Base-by-base conservation (phyloP, 352 stramenopile species). In the Pythium guiyangense region DNA sequence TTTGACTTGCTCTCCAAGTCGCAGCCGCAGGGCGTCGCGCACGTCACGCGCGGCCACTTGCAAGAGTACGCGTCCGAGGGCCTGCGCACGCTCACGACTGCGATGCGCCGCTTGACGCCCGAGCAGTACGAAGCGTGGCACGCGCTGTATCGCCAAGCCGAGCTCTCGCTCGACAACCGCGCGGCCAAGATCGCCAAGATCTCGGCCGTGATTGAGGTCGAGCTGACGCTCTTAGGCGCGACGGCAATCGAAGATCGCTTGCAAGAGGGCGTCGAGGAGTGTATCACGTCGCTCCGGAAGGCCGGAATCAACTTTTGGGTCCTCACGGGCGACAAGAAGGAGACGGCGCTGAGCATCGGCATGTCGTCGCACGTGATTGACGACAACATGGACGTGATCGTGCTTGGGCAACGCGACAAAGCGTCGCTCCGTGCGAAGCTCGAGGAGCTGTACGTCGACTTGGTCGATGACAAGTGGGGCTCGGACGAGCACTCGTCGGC, bases 161-260 rank as follows among this genome's bases (percentile, higher is more conserved):
- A 96, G 90, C 35, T 77, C 83, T 27, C 86, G 89, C 46, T 62
- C 73, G 2, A 63, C 72, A 2, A 94, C 93, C 57, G 56, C 58
- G 31, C 31, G 8, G 83, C 93, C 60, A 89, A 93, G 12, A 92
- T 92, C 48, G 84, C 92, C 35, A 53, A 71, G 22, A 90, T 70
- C 35, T 91, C 91, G 83, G 79, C 79, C 43, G 82, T 93, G 54
- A 79, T 97, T n/a, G 90, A 97, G 61, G 71, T 60, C 11, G 67
- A 94, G 25, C 65, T 97, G 43, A 72, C 80, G 26, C 75, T 97
- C 6, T 72, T 97, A 6, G 92, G 93, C 6, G 86, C 92, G 0
- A 98, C 88, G 3, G 93, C 90, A n/a, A 98, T 98, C 50, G 93
- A 98, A 67, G 93, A 98, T 64, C 93, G 96, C 54, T 70, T 98